Base-by-base conservation (phyloP, 2,329 filamentous ascomycete species). In the Xylariales sp. region DNA sequence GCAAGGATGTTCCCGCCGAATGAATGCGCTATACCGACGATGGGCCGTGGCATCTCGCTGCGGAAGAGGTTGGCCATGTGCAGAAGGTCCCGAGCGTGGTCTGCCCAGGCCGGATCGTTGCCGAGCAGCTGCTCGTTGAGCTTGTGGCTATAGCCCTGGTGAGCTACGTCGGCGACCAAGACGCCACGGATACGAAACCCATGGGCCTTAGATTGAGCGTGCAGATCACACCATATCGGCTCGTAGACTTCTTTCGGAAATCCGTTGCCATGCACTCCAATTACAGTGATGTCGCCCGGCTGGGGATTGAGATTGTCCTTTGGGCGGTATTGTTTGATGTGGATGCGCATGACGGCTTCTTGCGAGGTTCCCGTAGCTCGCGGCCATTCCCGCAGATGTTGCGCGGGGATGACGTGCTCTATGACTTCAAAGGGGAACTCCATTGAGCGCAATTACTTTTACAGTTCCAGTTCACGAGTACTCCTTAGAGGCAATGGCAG, bases 191-290 rank as follows among this genome's bases (percentile, higher is more conserved):
- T 92, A 1, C 85, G 83, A 71, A 95, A 86, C n/a, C 89, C 89
- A 63, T 85, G 82, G 8, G 80, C 79, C 70, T 86, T 85, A 5
- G 90, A 83, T 14, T 84, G 82, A 28, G 83, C 80, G 70, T 59
- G 82, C 0, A 97, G 81, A 54, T 97, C 92, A 68, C 95, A 92
- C 91, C 93, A 97, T 0, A 97, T 81, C 0, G 94, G 92, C 73
- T 97, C 94, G 75, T 97, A 97, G 3, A 97, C 80, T 83, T 97
- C 94, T 91, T 97, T 97, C 14, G 92, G 91, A 73, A 97, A 97
- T 12, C 90, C 94, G 81, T 97, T 97, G 56, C 93, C 94, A 80
- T 97, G 93, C 3, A 89, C 90, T 10, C 87, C 93, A 60, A 97
- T 89, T 62, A 97, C 89, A 9, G 93, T 97, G 5, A 97, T 82